phyloP scores from a whole-genome alignment of 2,329 filamentous ascomycete genomes.

The Fusarium haematococcum region DNA sequence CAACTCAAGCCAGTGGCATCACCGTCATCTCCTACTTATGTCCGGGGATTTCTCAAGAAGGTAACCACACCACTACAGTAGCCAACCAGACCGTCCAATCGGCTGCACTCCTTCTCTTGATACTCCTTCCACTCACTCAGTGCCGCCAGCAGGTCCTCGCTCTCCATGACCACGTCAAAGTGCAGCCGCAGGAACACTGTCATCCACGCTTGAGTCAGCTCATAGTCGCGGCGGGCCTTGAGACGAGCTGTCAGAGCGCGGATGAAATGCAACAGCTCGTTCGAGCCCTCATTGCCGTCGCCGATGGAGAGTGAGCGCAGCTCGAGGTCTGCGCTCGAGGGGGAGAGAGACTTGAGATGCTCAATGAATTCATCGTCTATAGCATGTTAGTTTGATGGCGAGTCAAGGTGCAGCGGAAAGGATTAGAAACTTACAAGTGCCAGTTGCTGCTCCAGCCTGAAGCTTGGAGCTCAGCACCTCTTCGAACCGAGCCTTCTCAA shows the following conservation, averaged over 20 bases:
- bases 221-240: conserved; percentile 81
- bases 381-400: conserved; percentile 37
- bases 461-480: conserved; percentile 70
- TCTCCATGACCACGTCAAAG: conserved; percentile 66
- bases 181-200: conserved; percentile 89
- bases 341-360: conserved; percentile 83
- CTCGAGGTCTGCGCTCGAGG: conserved; percentile 89
- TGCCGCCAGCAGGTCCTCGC: conserved; percentile 65
- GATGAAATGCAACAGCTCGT: conserved; percentile 85
- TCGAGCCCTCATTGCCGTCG: conserved; percentile 60
- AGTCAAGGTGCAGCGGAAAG: neutral
- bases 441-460: conserved; percentile 62
- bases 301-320: conserved; percentile 79
- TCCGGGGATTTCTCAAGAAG: conserved; percentile 77
- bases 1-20: conserved; percentile 1
- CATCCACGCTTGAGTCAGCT: conserved; percentile 98
- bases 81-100: conserved; percentile 82
- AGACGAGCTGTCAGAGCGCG: conserved; percentile 80
- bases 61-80: conserved; percentile 89
- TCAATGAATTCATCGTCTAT: conserved; percentile 76
- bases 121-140: conserved; percentile 78
- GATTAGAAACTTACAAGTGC: conserved; percentile 67
- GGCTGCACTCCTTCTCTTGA: conserved; percentile 76
- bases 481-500: conserved; percentile 69
- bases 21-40: conserved; percentile 48